Base-by-base conservation (phyloP, 2,329 filamentous ascomycete species). In the Talaromyces sp. region DNA sequence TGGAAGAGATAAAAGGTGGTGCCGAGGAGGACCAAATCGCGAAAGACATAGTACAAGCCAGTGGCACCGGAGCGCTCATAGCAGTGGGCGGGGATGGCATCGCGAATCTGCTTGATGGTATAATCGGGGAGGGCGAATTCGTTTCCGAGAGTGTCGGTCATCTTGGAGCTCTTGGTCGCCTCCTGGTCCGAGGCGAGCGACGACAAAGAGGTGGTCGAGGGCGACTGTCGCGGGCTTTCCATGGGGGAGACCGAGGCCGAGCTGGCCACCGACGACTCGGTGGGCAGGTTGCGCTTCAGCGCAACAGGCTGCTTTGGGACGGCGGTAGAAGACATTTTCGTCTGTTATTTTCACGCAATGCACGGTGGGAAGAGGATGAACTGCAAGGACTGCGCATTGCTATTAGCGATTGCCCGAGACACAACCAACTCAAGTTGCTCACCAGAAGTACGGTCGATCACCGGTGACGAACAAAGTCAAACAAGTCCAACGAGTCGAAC, bases 11-110 rank as follows among this genome's bases (percentile, higher is more conserved):
- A 89, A 80, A 98, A 98, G 68, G 90, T 93, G 73, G 83, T 80
- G 52, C 84, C 88, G 42, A 98, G 81, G 69, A 83, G 86, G 67
- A 81, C 77, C 53, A 96, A 75, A 78, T 99, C 95, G 65, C 94
- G 88, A 72, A 87, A 84, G 70, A 98, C 93, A 79, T 98, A 98
- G 72, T 75, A 80, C 74, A 97, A 82, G 67, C 93, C 89, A 67
- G 81, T 87, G 67, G 86, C 75, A 64, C 86, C 90, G 54, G 91
- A 96, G 64, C 95, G 89, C 82, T 97, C 84, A 78, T 90, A 98
- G 85, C 95, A 99, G 84, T 97, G 95, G 79, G 93, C 92, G 67
- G 95, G 95, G 69, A 99, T 99, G 75, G 95, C 95, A 80, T 96
- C 90, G 72, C 92, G 89, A 75, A 99, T 94, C 75, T 99, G 87